Percentiles rank a stretch among this genome's conserved stretches.
These are phyloP conservation scores for Hortaea werneckii DNA, from an alignment of 2,329 filamentous ascomycete species.

Conservation along the genomic window DNA sequence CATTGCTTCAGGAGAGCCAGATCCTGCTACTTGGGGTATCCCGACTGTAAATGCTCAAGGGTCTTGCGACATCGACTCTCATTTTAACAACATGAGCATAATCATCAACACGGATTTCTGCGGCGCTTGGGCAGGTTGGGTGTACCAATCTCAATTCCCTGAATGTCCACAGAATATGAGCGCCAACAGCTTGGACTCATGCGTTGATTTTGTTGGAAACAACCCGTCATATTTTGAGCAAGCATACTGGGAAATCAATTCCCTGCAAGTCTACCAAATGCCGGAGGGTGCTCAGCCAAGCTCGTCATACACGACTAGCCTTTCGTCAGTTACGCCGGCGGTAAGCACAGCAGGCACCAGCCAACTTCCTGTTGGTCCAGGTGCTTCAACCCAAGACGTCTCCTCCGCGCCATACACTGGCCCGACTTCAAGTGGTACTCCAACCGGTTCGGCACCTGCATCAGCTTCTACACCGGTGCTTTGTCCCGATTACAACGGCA, in stretches of 20 bases:
- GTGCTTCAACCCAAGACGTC: conserved; percentile 13
- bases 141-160: conserved; percentile 16
- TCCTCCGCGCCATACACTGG: conserved; percentile 17
- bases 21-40: conserved; percentile 48
- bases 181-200: conserved; percentile 15
- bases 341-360: conserved; percentile 14
- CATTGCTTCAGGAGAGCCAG: conserved; percentile 41
- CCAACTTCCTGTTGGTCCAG: conserved; percentile 17
- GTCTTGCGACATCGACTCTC: conserved; percentile 25
- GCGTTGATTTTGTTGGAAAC: conserved; percentile 24
- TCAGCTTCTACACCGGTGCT: conserved; percentile 7
- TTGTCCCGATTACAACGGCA: conserved; percentile 9
- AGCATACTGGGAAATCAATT: conserved; percentile 33
- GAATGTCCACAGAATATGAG: conserved; percentile 20
- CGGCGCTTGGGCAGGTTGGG: conserved; percentile 27
- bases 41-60: conserved; percentile 53
- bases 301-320: conserved; percentile 19
- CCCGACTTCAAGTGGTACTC: conserved; percentile 12
- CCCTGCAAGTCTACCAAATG: conserved; percentile 31
- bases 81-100: conserved; percentile 29
- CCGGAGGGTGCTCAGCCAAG: conserved; percentile 10
- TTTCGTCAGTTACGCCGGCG: conserved; percentile 11
- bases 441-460: conserved; percentile 1
- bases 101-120: conserved; percentile 33
- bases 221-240: conserved; percentile 23